These are phyloP conservation scores for carrot (Daucus carota) DNA, from an alignment of 129 eudicot species.

Conservation along the genomic window DH1_v3.0 NC_030387.2:10439001-10439500, in stretches of 20 bases:
- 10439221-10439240: constrained; percentile 35
- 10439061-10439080: constrained; percentile 40
- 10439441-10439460: constrained; percentile 47
- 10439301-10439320: neutral
- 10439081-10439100: constrained; percentile 19
- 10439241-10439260: constrained; percentile 46
- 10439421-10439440: constrained; percentile 7
- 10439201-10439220: constrained; percentile 47
- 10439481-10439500: neutral
- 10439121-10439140: constrained; percentile 30
- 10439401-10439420: constrained; percentile 1
- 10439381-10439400: constrained; percentile 4
- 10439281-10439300: constrained; percentile 19
- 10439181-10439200: constrained; percentile 3
- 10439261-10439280: constrained; percentile 14
- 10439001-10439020: constrained; percentile 1
- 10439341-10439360: constrained; percentile 6
- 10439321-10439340: constrained; percentile 9
- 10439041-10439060: constrained; percentile 29
- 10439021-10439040: constrained; percentile 59
- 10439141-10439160: constrained; percentile 10
- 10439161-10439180: constrained; percentile 13
- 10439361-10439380: neutral
- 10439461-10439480: constrained; percentile 24
- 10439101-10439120: constrained; percentile 20